Base-by-base conservation (phyloP, 2,329 filamentous ascomycete species). In the Hypoxylon sp. region DNA sequence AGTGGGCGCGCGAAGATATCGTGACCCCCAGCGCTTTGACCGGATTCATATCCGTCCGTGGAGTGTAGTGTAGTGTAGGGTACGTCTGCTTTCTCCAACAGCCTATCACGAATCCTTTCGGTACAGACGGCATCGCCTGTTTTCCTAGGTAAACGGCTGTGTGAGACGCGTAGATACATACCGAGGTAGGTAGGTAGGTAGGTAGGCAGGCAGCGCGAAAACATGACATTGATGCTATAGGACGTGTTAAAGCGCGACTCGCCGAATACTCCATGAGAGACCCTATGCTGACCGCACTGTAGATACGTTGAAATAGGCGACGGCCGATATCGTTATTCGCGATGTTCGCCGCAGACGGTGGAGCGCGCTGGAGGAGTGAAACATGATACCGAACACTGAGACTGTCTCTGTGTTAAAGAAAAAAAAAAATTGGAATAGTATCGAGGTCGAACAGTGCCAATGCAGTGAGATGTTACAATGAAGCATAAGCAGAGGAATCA, bases 381-480 rank as follows among this genome's bases (percentile, higher is more conserved):
- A 61, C 59, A 52, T 20, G n/a, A 30, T 32, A 57, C 65, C 46
- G 26, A 36, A 2, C 22, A 40, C 56, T 59, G 54, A 61, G 50
- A 67, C 60, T 50, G 53, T 56, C 44, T 63, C 44, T 11, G 42
- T 44, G 40, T 20, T 26, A 49, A 32, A 26, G 36, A 18, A 36
- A 16, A 36, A 32, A 22, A 16, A 53, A 20, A 50, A 61, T 51
- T 61, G 36, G 52, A 51, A 53, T 38, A 12, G 58, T 51, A 30
- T 40, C 33, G 33, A 61, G 18, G 46, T 66, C 42, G 26, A 67
- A 64, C 57, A 52, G 52, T 62, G 22, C 36, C 53, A 69, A 67
- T 67, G 64, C 64, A 50, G 63, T 64, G 54, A 56, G 53, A 67
- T 22, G 57, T 60, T 57, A 64, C 64, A 32, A 30, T 42, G 28